Percentiles rank a stretch among this genome's conserved stretches.
Conservation (phyloP, 176 grass and related monocot genomes). For the Hyparrhenia diplandra region DNA sequence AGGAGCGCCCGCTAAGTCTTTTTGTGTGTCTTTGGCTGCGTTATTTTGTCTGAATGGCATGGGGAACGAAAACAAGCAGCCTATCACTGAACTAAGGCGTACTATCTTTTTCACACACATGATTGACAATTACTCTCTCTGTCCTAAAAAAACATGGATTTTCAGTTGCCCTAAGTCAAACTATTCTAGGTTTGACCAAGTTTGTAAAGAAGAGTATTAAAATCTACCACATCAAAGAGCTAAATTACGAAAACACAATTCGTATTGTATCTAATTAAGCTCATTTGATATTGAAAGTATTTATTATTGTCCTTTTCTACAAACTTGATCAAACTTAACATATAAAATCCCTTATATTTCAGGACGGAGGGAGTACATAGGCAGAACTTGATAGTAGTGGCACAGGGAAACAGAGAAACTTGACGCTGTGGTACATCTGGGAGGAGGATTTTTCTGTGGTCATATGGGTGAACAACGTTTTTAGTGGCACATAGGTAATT, state of each 20-base stretch:
- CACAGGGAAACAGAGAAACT: too few species aligned
- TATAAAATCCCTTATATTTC: too few species aligned
- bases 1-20: too few species aligned
- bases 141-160: background rate
- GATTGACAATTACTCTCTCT: background rate
- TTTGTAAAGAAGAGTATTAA: background rate
- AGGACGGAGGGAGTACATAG: too few species aligned
- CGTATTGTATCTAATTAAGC: background rate
- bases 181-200: background rate
- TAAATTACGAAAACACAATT: background rate
- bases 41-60: background rate
- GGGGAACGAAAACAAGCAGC: background rate
- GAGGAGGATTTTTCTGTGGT: too few species aligned
- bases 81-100: background rate
- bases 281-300: background rate
- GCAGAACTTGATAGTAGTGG: too few species aligned
- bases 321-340: background rate
- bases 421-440: too few species aligned
- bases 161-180: background rate
- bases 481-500: background rate
- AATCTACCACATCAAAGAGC: background rate
- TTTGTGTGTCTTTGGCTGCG: background rate
- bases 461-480: background rate
- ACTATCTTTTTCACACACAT: background rate
- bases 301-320: background rate